Base-by-base conservation (phyloP, 176 grass and related monocot species). In the Microstegium vimineum region DNA sequence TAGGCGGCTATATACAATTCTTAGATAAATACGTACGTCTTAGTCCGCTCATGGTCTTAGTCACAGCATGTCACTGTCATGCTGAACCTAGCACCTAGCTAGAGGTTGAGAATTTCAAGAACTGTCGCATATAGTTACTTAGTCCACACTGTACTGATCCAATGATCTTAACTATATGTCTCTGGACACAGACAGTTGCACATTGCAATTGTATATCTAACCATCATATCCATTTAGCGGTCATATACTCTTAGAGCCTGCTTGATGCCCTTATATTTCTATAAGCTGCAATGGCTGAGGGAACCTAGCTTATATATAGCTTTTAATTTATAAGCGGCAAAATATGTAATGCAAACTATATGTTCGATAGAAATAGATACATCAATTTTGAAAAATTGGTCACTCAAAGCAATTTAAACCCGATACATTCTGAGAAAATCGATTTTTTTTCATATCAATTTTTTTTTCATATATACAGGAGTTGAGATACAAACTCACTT, bases 1-100 rank as follows among this genome's bases (percentile, higher is more conserved):
- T 87, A 41, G 73, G 43, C 64, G 86, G 79, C 73, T 82, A 76
- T 52, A 49, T 49, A 73, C 8, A 71, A 62, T 45, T 65, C 75
- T 62, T 33, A 62, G n/a, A 78, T 76, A 41, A 52, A 12, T 25
- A 16, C 31, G 26, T 25, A 16, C 31, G 26, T 14, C 25, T n/a
- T 63, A 17, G 23, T 62, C 79, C 42, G 13, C 15, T 74, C 69
- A 20, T 67, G 61, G 26, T 47, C 42, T 34, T 34, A 31, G 72
- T 42, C 61, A 28, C 12, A 2, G 3, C 14, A 61, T n/a, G 68
- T 74, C 75, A 56, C 43, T n/a, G 3, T 84, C 81, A 79, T 31
- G 35, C 8, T 79, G 23, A 60, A 33, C 17, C 43, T 57, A 69
- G 20, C 23, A 33, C 17, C 43, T 57, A 69, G 20, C 23, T 25